Base-by-base conservation (phyloP, 1,284 basidiomycete species). In the Cryptococcus jaspeensis region DNA sequence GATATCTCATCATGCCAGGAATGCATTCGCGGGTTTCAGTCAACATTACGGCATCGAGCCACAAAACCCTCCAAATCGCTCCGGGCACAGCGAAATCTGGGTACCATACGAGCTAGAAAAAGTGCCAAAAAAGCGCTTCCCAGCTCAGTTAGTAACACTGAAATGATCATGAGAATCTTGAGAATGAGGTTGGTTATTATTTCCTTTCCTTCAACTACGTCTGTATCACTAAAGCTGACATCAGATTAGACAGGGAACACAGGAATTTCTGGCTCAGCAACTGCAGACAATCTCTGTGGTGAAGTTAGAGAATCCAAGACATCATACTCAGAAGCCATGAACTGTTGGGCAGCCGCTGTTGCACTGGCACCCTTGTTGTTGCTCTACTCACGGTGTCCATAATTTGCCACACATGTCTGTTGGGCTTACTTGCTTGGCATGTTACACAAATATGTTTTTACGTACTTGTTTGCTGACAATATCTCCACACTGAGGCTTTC, bases 21-120 rank as follows among this genome's bases (percentile, higher is more conserved):
- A 79, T 97, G 93, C 69, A 92, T 97, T 35, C 85, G 90, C 4
- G 83, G 95, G 87, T 76, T 77, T 51, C 78, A 78, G 89, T 75
- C 86, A 85, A 76, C 88, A 37, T 78, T 96, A 12, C 84, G 85
- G 23, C 84, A 86, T n/a, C 67, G 70, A 40, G 82, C 90, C 59
- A 88, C 87, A 80, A 90, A 89, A 75, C 87, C 92, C 5, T 87
- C 87, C 5, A 98, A 97, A 82, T 90, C 90, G 58, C 89, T 97
- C 35, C 88, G 92, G 65, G 82, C 85, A 5, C 90, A 83, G 63
- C 74, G 83, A 18, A 98, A 96, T 74, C 83, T 99, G 16, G 95
- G 95, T 8, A 99, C 96, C 4, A 99, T 99, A 77, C 88, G 88
- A 75, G 87, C 95, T 70, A 84, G 92, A 60, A 99, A 98, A 82